Evolutionary conservation across 441 rosid genomes (phyloP).

Genomic region (Gossypium davidsonii): DNA sequence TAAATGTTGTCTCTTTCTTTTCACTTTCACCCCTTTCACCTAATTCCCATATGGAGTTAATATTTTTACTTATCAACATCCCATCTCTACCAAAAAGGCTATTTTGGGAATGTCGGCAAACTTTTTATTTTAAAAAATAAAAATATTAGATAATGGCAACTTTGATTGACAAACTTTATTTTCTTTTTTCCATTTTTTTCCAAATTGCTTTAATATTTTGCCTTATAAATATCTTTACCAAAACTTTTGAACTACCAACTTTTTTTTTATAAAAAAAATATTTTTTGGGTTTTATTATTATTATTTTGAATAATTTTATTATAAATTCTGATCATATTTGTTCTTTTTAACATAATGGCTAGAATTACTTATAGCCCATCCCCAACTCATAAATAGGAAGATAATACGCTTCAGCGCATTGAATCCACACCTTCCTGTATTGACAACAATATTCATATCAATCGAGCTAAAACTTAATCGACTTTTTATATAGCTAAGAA

Average conservation of each 20-base stretch:
- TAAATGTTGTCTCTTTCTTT: too few species aligned
- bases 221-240: not conserved
- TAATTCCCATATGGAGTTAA: not conserved
- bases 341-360: accelerated
- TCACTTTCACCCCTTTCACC: not conserved
- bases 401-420: too few species aligned
- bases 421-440: accelerated
- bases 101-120: not conserved
- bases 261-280: not conserved
- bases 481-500: not conserved
- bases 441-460: too few species aligned
- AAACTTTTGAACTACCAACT: not conserved
- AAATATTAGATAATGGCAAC: not conserved
- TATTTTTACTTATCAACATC: not conserved
- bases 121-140: not conserved
- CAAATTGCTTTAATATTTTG: not conserved
- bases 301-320: too few species aligned
- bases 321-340: too few species aligned
- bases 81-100: not conserved
- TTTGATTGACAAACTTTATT: not conserved
- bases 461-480: too few species aligned
- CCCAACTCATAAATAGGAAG: too few species aligned
- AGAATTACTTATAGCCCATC: accelerated
- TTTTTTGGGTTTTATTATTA: not conserved
- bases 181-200: not conserved